phyloP scores from a whole-genome alignment of 2,329 filamentous ascomycete species.

The Pseudocercospora eumusae region DNA sequence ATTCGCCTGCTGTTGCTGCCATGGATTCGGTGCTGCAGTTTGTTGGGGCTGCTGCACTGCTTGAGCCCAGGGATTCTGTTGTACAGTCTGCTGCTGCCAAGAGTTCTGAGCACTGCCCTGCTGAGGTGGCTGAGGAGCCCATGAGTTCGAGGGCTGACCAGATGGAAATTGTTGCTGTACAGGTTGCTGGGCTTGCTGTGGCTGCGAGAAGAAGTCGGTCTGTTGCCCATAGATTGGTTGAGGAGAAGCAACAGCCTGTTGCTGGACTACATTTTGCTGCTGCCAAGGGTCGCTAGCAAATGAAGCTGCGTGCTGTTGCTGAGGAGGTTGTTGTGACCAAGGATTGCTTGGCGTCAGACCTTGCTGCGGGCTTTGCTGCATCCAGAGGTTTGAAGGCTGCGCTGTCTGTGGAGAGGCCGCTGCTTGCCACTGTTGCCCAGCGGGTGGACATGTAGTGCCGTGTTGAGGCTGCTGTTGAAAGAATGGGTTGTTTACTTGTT shows the following conservation, averaged over 20 bases:
- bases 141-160: slow-evolving; percentile 25
- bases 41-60: slow-evolving; percentile 25
- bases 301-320: slow-evolving; percentile 20
- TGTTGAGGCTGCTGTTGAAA: slow-evolving; percentile 31
- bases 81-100: slow-evolving; percentile 25
- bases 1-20: slow-evolving; percentile 29
- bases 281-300: slow-evolving; percentile 31
- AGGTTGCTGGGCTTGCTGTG: slow-evolving; percentile 36
- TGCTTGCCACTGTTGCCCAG: slow-evolving; percentile 32
- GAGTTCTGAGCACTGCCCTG: slow-evolving; percentile 18
- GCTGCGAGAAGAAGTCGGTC: slow-evolving; percentile 34
- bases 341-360: slow-evolving; percentile 46
- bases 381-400: slow-evolving; percentile 51
- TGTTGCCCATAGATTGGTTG: slow-evolving; percentile 33
- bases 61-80: slow-evolving; percentile 15
- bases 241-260: slow-evolving; percentile 32
- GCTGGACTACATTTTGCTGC: slow-evolving; percentile 39
- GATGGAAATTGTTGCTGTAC: slow-evolving; percentile 43
- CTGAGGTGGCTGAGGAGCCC: slow-evolving; percentile 11
- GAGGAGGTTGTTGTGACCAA: slow-evolving; percentile 39
- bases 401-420: slow-evolving; percentile 48
- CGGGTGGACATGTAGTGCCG: slow-evolving; percentile 17
- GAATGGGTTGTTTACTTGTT: slow-evolving; percentile 36
- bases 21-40: slow-evolving; percentile 23
- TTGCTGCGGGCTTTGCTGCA: slow-evolving; percentile 41